Percentiles rank a stretch among this genome's conserved stretches.
These are phyloP conservation scores for Tetrahymena thermophila DNA, from an alignment of 73 alveolate species.

Conservation along the genomic window DNA sequence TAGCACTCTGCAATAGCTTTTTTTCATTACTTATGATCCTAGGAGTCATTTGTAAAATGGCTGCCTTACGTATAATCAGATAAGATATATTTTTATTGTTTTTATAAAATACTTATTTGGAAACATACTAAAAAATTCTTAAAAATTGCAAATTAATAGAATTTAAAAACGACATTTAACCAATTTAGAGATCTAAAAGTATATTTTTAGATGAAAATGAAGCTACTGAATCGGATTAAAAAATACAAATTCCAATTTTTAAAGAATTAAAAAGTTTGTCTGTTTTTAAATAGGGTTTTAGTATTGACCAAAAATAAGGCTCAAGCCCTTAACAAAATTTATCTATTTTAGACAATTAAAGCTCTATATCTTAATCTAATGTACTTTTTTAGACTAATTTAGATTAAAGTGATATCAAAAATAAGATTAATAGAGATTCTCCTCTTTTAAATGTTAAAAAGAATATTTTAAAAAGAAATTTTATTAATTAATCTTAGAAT, in stretches of 20 bases:
- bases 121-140: background rate
- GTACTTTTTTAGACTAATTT: background rate
- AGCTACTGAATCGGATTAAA: background rate
- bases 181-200: background rate
- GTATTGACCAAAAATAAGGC: background rate
- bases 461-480: too few relatives aligned
- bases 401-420: background rate
- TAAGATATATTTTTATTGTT: background rate
- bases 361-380: background rate
- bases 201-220: background rate
- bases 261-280: background rate
- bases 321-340: background rate
- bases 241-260: background rate
- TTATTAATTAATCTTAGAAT: too few relatives aligned
- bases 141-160: too few relatives aligned
- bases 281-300: background rate
- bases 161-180: too few relatives aligned
- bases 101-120: background rate
- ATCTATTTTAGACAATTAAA: background rate
- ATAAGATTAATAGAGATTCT: background rate
- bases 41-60: background rate
- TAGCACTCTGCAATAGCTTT: background rate
- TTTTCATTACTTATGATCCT: background rate
- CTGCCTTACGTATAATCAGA: background rate
- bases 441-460: background rate